These are phyloP conservation scores for Hanseniaspora pseudoguilliermondii DNA, from an alignment of 805 yeast genomes.

Conservation along the genomic window DNA sequence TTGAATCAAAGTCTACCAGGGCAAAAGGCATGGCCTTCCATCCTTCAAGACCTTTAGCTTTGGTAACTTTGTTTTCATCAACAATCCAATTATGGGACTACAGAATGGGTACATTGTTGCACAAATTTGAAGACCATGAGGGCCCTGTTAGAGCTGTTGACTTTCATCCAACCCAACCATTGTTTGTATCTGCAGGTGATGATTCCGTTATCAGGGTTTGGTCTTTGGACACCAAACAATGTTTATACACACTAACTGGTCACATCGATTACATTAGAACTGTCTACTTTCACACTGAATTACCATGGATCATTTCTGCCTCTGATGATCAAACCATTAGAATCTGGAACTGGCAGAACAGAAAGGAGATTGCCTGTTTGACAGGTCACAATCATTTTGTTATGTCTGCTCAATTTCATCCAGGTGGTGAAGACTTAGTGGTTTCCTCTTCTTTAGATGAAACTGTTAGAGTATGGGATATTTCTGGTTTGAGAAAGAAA, in stretches of 20 bases:
- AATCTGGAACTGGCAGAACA: constrained; percentile 99
- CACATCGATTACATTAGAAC: constrained; percentile 93
- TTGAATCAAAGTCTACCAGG: constrained; percentile 94
- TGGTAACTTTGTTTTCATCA: constrained; percentile 90
- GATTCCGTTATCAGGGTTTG: constrained; percentile 91
- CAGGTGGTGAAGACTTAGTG: constrained; percentile 70
- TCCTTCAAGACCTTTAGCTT: constrained; percentile 85
- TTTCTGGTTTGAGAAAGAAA: constrained; percentile 82
- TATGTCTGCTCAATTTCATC: constrained; percentile 96
- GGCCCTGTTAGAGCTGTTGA: constrained; percentile 95
- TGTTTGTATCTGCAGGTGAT: constrained; percentile 95
- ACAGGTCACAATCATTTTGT: constrained; percentile 98
- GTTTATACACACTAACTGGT: constrained; percentile 81
- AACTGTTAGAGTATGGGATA: constrained; percentile 99
- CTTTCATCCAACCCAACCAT: constrained; percentile 96
- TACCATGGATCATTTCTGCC: constrained; percentile 94
- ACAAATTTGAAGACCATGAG: constrained; percentile 93
- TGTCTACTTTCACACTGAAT: constrained; percentile 84
- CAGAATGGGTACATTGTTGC: constrained; percentile 95
- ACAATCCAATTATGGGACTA: constrained; percentile 99
- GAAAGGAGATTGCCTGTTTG: constrained; percentile 90
- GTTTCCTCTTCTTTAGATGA: constrained; percentile 95
- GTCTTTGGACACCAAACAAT: constrained; percentile 84
- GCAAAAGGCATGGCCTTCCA: constrained; percentile 97
- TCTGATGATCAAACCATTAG: constrained; percentile 98